Evolutionary conservation across 2,329 filamentous ascomycete species (phyloP).

Genomic region (Podosphaera xanthii): DNA sequence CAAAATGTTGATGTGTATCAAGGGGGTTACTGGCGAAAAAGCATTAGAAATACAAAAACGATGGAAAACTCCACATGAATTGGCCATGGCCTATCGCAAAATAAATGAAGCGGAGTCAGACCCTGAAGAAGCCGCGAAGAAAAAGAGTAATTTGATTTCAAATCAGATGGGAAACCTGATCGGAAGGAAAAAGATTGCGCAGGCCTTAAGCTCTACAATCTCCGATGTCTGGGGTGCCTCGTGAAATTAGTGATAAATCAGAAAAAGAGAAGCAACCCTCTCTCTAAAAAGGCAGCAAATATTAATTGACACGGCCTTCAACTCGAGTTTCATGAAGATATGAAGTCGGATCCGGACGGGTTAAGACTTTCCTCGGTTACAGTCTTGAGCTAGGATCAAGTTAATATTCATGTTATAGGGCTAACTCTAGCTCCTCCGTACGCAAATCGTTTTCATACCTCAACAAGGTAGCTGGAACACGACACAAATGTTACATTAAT

Average conservation of each 20-base stretch:
- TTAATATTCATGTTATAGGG: no score
- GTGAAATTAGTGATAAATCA: neutral
- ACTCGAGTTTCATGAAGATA: no score
- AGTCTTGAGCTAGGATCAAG: no score
- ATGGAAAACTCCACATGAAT: slow-evolving; percentile 52
- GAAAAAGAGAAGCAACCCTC: neutral
- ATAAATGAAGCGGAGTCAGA: slow-evolving; percentile 22
- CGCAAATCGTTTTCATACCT: no score
- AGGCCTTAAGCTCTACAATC: slow-evolving; percentile 41
- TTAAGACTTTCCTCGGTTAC: no score
- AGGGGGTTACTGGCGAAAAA: slow-evolving; percentile 53
- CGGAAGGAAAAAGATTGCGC: slow-evolving; percentile 45
- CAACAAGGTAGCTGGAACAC: no score
- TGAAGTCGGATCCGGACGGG: no score
- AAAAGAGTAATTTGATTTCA: slow-evolving; percentile 37
- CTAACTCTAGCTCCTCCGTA: no score
- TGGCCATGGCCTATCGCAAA: slow-evolving; percentile 44
- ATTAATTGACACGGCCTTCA: no score
- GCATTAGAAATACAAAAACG: slow-evolving; percentile 56
- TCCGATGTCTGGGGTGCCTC: slow-evolving; percentile 46
- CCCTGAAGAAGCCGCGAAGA: slow-evolving; percentile 19
- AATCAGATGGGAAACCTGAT: slow-evolving; percentile 32
- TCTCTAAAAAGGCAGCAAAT: no score
- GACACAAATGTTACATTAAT: no score
- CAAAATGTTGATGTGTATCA: slow-evolving; percentile 71